phyloP scores from a whole-genome alignment of 2,329 filamentous ascomycete species.

The Mariannaea sp. region DNA sequence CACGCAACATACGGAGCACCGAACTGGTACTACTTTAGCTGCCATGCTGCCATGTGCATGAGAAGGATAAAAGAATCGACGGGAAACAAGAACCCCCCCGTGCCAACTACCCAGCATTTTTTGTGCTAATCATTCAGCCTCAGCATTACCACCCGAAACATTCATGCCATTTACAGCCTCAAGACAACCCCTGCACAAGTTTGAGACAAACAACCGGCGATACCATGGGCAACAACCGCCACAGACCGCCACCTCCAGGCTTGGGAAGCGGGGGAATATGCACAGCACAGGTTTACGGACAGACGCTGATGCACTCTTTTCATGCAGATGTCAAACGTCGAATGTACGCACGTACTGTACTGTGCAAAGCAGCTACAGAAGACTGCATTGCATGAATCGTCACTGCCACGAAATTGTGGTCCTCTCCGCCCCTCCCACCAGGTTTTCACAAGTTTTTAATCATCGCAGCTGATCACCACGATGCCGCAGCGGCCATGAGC shows the following conservation, averaged over 20 bases:
- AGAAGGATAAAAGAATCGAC: too few species aligned
- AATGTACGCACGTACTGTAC: constrained; percentile 3
- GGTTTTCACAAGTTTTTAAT: too few species aligned
- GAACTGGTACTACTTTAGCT: too few species aligned
- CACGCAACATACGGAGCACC: too few species aligned
- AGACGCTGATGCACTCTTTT: constrained; percentile 6
- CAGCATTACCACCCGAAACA: too few species aligned
- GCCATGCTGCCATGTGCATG: too few species aligned
- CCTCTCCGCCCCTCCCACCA: neutral
- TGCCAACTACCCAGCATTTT: too few species aligned
- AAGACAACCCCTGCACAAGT: constrained; percentile 5
- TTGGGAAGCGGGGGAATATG: constrained; percentile 9
- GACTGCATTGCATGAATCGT: constrained; percentile 11
- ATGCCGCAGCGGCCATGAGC: neutral
- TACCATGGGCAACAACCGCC: neutral
- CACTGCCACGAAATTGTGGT: constrained; percentile 8
- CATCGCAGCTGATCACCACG: neutral
- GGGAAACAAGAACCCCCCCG: too few species aligned
- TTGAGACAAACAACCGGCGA: neutral
- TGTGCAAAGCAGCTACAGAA: too few species aligned
- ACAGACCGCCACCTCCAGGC: constrained; percentile 6
- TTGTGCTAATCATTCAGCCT: too few species aligned
- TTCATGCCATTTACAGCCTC: neutral
- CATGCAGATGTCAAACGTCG: constrained; percentile 20
- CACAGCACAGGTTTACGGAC: constrained; percentile 1